Percentiles rank a stretch among this genome's conserved stretches.
Evolutionary conservation across 768 basidiomycete genomes (phyloP).

Genomic region (Cubamyces lactineus): DNA sequence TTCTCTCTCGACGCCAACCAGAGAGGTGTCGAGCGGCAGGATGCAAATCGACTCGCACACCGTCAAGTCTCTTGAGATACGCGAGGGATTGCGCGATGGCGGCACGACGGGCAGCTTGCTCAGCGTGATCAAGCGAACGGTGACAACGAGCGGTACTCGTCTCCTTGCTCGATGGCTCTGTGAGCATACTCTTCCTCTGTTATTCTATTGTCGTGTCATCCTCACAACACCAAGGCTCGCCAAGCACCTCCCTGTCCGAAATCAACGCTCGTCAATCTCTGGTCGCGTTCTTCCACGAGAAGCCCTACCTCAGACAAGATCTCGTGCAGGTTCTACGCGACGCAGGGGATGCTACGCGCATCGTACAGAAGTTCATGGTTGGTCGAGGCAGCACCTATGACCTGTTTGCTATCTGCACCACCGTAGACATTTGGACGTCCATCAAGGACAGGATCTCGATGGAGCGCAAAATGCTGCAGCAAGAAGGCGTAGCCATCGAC

Average conservation of each 20-base stretch:
- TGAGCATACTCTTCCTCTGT: slow-evolving; percentile 40
- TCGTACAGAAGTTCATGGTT: slow-evolving; percentile 76
- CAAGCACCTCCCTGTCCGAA: slow-evolving; percentile 74
- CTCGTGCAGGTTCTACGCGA: slow-evolving; percentile 56
- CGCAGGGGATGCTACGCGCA: slow-evolving; percentile 71
- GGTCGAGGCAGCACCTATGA: slow-evolving; percentile 70
- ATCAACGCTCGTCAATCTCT: slow-evolving; percentile 78
- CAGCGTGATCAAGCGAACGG: slow-evolving; percentile 74
- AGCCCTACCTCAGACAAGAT: slow-evolving; percentile 68
- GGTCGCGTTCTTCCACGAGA: slow-evolving; percentile 67
- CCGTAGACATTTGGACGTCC: slow-evolving; percentile 60
- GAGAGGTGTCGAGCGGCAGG: slow-evolving; percentile 55
- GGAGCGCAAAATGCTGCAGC: slow-evolving; percentile 58
- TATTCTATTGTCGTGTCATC: slow-evolving; percentile 15
- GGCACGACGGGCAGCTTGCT: slow-evolving; percentile 74
- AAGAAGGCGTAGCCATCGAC: slow-evolving; percentile 29
- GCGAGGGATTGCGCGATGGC: slow-evolving; percentile 74
- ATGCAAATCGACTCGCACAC: slow-evolving; percentile 93
- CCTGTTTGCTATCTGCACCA: slow-evolving; percentile 62
- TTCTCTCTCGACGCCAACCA: slow-evolving; percentile 54
- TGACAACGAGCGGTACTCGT: slow-evolving; percentile 77
- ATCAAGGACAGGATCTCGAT: slow-evolving; percentile 55
- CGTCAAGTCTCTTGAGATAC: slow-evolving; percentile 85
- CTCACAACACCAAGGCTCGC: slow-evolving; percentile 59
- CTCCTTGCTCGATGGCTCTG: slow-evolving; percentile 78